Evolutionary conservation across 192 early-diverging fungal species (phyloP).

Genomic region (Gaertneriomyces sp.): DNA sequence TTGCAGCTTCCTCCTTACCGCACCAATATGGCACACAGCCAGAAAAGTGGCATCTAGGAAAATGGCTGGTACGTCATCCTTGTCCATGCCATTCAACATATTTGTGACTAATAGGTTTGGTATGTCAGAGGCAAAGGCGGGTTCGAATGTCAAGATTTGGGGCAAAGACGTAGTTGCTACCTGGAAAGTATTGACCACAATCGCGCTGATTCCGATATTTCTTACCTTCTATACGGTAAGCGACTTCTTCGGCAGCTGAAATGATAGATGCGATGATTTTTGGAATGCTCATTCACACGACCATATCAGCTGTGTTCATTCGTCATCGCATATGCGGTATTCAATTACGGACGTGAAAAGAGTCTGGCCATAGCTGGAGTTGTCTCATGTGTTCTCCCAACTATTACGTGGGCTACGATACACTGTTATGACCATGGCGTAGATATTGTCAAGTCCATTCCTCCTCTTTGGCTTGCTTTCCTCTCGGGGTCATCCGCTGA

Average conservation of each 20-base stretch:
- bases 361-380: conserved; percentile 32
- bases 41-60: conserved; percentile 19
- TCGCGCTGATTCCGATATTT: conserved; percentile 55
- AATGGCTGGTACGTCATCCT: conserved; percentile 17
- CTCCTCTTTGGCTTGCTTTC: conserved; percentile 76
- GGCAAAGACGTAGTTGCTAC: conserved; percentile 94
- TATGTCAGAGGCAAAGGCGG: conserved; percentile 66
- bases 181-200: conserved; percentile 68
- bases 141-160: conserved; percentile 91
- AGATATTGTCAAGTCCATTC: conserved; percentile 64
- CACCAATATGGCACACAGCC: conserved; percentile 21
- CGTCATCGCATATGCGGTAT: conserved; percentile 9
- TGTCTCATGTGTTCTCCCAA: conserved; percentile 51
- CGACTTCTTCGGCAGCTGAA: background rate
- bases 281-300: conserved; percentile 7
- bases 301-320: conserved; percentile 4
- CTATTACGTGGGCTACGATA: conserved; percentile 43
- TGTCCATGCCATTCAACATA: conserved; percentile 14
- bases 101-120: conserved; percentile 3
- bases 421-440: conserved; percentile 38
- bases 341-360: conserved; percentile 33
- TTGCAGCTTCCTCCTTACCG: conserved; percentile 6
- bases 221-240: conserved; percentile 32
- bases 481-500: conserved; percentile 42
- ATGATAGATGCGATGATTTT: conserved; percentile 5